Evolutionary conservation across 2,329 filamentous ascomycete genomes (phyloP), one percentile per base, ranked within the genome.

Genomic region (Cercospora citrullina): DNA sequence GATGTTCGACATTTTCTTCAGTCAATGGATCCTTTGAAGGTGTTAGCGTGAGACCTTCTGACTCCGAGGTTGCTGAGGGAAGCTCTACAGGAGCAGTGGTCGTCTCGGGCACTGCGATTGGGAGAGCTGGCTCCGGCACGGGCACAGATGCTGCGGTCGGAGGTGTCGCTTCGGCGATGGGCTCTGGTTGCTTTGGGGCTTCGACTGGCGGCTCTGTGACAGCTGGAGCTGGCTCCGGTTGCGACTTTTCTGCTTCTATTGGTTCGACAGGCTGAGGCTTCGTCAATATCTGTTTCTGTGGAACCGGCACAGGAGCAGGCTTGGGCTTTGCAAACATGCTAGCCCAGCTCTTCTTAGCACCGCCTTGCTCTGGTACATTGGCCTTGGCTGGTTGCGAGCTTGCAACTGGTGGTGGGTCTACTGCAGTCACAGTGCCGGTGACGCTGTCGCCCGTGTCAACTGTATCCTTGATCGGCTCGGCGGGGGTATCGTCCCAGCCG

Each of bases 1-100:
- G 86, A 81, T 94, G 92, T 79, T 97, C 94, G 67, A 98, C 90
- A 81, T 98, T 98, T 74, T 90, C 90, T 82, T 94, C 90, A 30
- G 94, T 98, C 72, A 98, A 87, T 76, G 94, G 89, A 79, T 93
- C 92, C 81, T 91, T 90, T 26, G 92, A 87, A 16, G 91, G 90
- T 59, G 87, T 85, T 57, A 94, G 80, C 23, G 61, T 60, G 8
- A 69, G 60, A 45, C 57, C 68, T 61, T 69, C 64, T 30, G 59
- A 66, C 14, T 69, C 61, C 45, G 67, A 67, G 8, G 69, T 72
- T 23, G 60, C 18, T 26, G 14, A 28, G 14, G 69, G 69, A n/a
- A 60, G 67, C 39, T 72, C 68, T 66, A 68, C 70, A 30, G 72
- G 60, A 36, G 69, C 67, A 59, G 64, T 73, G 74, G 77, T 74